Base-by-base conservation (phyloP, 345 rosid species). In the Bruguiera parviflora region DNA sequence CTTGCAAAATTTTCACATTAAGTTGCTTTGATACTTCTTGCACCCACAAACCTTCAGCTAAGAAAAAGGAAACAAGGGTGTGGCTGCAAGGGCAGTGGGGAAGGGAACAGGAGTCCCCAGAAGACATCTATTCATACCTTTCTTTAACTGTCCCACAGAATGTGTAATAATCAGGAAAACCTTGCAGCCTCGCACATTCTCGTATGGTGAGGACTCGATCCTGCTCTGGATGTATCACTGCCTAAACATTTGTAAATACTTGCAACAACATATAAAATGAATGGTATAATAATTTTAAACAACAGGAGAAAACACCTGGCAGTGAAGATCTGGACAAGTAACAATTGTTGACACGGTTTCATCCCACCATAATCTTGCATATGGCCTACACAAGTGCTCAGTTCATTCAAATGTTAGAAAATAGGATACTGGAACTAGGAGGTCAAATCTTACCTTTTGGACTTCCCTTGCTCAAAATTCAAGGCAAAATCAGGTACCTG, bases 311-410 rank as follows among this genome's bases (percentile, higher is more conserved):
- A 33, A 66, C 15, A 94, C 97, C 98, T 85, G 92, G 84, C 67
- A 81, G 74, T 80, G 89, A 79, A 81, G 81, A 68, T 71, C 67
- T 19, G 96, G 91, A 60, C 35, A 72, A 58, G 97, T 91, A 56
- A 91, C 69, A 21, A 94, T 81, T 7, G 97, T 94, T 22, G 97
- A 83, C 79, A 91, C 89, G 3, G 96, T 91, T 72, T 94, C 97
- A 61, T 94, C 98, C 97, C 98, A 94, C 97, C 98, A 94, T 70
- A 94, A 75, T 76, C 97, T 88, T 6, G 76, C 96, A 79, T 85
- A 94, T 18, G 97, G 96, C 69, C 98, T 94, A 79, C 71, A 69
- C 22, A 49, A 25, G 69, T 25, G 70, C 15, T 28, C 21, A 24
- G 16, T 15, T 35, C 25, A 53, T 24, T 5, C 16, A 35, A 22